Base-by-base conservation (phyloP, 257 asterid genomes). In the Solanum habrochaites region DNA sequence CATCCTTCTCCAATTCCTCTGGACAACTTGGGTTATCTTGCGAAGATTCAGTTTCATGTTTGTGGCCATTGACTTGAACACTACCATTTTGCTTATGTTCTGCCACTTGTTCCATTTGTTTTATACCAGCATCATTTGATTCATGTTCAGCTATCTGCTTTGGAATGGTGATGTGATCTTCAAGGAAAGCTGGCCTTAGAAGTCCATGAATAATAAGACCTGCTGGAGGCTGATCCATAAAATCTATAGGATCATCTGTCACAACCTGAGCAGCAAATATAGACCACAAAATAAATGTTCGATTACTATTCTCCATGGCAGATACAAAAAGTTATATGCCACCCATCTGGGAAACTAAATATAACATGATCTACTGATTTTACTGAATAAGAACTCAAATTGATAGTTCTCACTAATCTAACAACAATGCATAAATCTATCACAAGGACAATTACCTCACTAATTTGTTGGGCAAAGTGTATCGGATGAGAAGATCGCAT, bases 401-500 rank as follows among this genome's bases (percentile, higher is more conserved):
- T 27, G 67, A 80, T 80, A 47, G 85, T 47, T 80, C 40, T 80
- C 85, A 47, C 67, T 45, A 42, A 47, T 80, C 12, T 80, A 45
- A 45, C 43, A 29, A 47, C 20, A 11, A 16, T 47, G 43, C 42
- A 45, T 27, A 47, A 78, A 47, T 29, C 56, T 80, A 80, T 47
- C 67, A 80, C 11, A 25, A 77, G 83, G 67, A 80, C 85, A 80
- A 45, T 47, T 80, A 97, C 99, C 92, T 97, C 99, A 27, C 98
- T 86, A 67, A 97, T 86, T 89, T 91, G 95, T 89, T 92, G 92
- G 92, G 99, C 97, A 75, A 97, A 97, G 89, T 94, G 89, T 92
- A 97, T 95, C 32, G 99, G 99, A 93, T 97, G 99, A 89, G 98
- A 94, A 90, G 98, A 91, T 73, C 94, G 93, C 99, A 95, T 95